Conservation (phyloP, 257 asterid species). For the Cruciata laevipes region DNA sequence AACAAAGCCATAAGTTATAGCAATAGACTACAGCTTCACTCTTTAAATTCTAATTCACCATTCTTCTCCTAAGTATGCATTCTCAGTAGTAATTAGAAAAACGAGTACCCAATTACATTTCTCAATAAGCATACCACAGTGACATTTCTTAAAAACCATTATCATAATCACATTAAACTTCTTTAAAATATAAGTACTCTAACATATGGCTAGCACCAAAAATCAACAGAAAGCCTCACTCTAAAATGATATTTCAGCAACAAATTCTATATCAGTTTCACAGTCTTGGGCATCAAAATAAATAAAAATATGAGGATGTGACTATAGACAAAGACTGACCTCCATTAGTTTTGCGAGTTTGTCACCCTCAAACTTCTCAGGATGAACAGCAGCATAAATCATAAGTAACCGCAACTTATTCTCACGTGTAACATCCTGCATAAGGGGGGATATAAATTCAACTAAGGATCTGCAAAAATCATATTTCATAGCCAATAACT, state of each 20-base stretch:
- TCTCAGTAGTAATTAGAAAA: neutral
- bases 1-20: neutral
- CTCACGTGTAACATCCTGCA: constrained; percentile 87
- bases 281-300: neutral
- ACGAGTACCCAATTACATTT: neutral
- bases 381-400: constrained; percentile 92
- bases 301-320: neutral
- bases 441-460: constrained; percentile 7
- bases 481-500: neutral
- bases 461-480: neutral
- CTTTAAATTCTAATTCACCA: neutral
- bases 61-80: neutral
- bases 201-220: neutral
- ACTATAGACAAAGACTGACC: constrained; percentile 30
- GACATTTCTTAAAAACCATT: neutral
- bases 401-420: constrained; percentile 84
- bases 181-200: neutral
- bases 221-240: neutral
- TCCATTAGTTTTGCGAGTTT: constrained; percentile 86
- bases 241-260: neutral
- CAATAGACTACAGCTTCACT: neutral
- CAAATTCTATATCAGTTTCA: neutral
- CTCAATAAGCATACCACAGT: neutral
- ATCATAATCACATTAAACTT: neutral
- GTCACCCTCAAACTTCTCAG: constrained; percentile 89